Base-by-base conservation (phyloP, 768 basidiomycete species). In the Ephemerocybe angulata region DNA sequence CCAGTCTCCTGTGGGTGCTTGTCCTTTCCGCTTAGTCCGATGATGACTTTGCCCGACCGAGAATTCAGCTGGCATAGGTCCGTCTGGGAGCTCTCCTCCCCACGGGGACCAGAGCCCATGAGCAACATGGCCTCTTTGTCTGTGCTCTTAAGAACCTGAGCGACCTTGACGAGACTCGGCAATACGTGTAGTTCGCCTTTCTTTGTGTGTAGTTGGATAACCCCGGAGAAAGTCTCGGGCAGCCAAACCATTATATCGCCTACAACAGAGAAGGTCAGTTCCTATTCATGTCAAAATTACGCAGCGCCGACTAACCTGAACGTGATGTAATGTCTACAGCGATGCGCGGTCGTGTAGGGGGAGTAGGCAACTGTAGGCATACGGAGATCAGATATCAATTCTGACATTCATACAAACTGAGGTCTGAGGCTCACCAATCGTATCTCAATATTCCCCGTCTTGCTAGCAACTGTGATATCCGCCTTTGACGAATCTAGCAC, bases 1-100 rank as follows among this genome's bases (percentile, higher is more conserved):
- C 76, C 72, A 42, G 60, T 56, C 40, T 65, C 63, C 28, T 64
- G 60, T 22, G 64, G 57, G 33, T 69, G 70, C 17, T 55, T 70
- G 58, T 82, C 80, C 52, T 64, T 62, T 12, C 74, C 76, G 48
- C 69, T 70, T 47, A 81, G 55, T 25, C 79, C 78, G 7, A 82
- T 63, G n/a, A 74, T 59, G 30, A 81, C 57, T 44, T 67, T 70
- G 12, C 78, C 79, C 37, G 57, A 63, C 19, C 67, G 66, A 17
- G 76, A 65, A 25, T 50, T 62, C 25, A 78, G 57, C 44, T 74
- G 68, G 60, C 78, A 77, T 47, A 73, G 75, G 50, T 79, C 72
- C 30, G 50, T 56, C n/a, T 51, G 37, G 24, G 12, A 24, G 29
- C 70, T 60, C 41, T 66, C 68, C 1, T 54, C 61, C 25, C 46